Conservation (phyloP, 306 rosid species). For the Delonix regia region DNA sequence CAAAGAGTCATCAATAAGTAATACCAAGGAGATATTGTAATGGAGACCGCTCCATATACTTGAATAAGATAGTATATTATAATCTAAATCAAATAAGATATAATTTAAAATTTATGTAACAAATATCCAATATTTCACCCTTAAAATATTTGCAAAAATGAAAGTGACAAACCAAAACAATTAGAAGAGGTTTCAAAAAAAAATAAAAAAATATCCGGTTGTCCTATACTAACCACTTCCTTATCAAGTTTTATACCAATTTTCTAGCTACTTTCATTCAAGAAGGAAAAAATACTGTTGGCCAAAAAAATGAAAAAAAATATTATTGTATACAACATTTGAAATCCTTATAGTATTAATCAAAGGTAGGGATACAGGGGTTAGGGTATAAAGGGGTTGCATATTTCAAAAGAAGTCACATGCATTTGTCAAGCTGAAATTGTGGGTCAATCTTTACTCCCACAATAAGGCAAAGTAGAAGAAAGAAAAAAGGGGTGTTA, state of each 20-base stretch:
- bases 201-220: neutral
- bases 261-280: neutral
- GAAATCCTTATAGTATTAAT: neutral
- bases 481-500: constrained; percentile 37
- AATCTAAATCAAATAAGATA: neutral
- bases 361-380: neutral
- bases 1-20: too few relatives aligned
- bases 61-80: neutral
- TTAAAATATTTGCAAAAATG: neutral
- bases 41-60: too few relatives aligned
- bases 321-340: neutral
- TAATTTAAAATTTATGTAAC: neutral
- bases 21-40: too few relatives aligned
- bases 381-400: constrained; percentile 20
- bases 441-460: constrained; percentile 78
- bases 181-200: neutral
- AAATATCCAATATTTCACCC: neutral
- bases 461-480: neutral
- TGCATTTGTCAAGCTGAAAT: constrained; percentile 74
- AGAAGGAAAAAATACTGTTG: too few relatives aligned
- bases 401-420: constrained; percentile 71
- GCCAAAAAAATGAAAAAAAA: too few relatives aligned
- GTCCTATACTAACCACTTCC: neutral
- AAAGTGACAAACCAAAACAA: neutral
- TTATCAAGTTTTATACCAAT: neutral